These are phyloP conservation scores for Phellopilus nigrolimitatus DNA, from an alignment of 1,284 basidiomycete species.

Conservation along the genomic window DNA sequence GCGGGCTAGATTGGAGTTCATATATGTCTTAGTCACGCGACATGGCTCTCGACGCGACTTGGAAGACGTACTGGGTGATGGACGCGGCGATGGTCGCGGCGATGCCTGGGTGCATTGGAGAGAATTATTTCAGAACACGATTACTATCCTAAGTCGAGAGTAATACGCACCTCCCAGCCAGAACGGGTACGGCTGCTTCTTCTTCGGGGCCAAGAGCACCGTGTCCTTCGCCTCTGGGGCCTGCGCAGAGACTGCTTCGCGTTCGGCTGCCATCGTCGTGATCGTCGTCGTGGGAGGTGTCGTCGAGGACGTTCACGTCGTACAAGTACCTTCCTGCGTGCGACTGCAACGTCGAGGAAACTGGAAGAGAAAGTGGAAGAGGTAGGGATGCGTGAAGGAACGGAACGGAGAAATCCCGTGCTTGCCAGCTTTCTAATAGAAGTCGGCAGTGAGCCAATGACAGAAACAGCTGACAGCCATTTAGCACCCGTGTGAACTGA, in stretches of 20 bases:
- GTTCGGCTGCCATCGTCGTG: no score
- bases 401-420: conserved; percentile 2
- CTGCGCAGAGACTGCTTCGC: conserved; percentile 14
- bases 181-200: conserved; percentile 75
- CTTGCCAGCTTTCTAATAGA: no score
- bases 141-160: neutral
- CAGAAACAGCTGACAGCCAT: neutral
- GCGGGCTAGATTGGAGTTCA: conserved; percentile 42
- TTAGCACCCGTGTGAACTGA: conserved; percentile 6
- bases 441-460: no score
- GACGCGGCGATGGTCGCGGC: conserved; percentile 78
- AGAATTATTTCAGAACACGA: conserved; percentile 12
- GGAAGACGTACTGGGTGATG: conserved; percentile 63
- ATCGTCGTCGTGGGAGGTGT: no score
- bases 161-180: conserved; percentile 66
- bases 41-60: conserved; percentile 26
- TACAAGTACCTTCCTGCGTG: no score
- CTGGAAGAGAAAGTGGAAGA: neutral
- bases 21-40: conserved; percentile 26
- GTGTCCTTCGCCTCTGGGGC: conserved; percentile 14
- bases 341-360: neutral
- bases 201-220: conserved; percentile 22
- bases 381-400: neutral
- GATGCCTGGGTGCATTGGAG: conserved; percentile 41
- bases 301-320: neutral